Evolutionary conservation across 106 monocot species (phyloP).

Genomic region (Triglochin maritima): DNA sequence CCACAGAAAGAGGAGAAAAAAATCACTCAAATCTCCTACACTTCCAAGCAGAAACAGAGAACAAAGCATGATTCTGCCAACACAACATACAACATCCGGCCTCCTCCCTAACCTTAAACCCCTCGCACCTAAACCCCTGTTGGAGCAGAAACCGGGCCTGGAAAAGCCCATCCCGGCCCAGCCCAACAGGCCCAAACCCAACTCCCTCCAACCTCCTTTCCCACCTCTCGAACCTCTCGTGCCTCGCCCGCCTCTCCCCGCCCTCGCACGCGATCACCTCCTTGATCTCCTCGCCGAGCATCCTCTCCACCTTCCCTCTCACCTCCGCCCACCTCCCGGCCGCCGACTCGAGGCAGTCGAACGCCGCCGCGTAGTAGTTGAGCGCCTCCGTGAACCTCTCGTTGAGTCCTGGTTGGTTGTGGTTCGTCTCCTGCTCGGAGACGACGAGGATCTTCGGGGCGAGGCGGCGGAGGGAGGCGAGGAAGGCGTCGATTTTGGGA

Average conservation of each 20-base stretch:
- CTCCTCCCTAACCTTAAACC: constrained; percentile 42
- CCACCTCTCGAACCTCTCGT: constrained; percentile 66
- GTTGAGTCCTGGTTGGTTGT: constrained; percentile 36
- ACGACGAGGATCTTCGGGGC: constrained; percentile 70
- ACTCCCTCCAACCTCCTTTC: constrained; percentile 26
- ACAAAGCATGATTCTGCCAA: constrained; percentile 57
- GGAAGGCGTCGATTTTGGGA: constrained; percentile 32
- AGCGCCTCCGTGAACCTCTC: constrained; percentile 79
- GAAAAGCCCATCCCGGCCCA: constrained; percentile 35
- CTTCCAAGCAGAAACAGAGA: constrained; percentile 62
- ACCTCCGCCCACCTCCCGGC: constrained; percentile 22
- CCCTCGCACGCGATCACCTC: constrained; percentile 62
- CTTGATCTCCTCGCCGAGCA: constrained; percentile 60
- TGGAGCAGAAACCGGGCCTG: constrained; percentile 42
- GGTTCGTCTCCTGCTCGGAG: constrained; percentile 73
- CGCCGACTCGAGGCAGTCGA: constrained; percentile 77
- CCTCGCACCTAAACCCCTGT: constrained; percentile 29
- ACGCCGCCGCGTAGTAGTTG: constrained; percentile 86
- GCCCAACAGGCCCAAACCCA: constrained; percentile 37
- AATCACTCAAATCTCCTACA: constrained; percentile 38
- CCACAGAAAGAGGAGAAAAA: neutral
- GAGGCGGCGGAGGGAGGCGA: constrained; percentile 36
- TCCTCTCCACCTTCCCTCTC: constrained; percentile 44
- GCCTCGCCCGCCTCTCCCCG: constrained; percentile 53
- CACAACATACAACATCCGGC: constrained; percentile 39